Conservation (phyloP, 2,329 filamentous ascomycete species). For the Aspergillus sojae region DNA sequence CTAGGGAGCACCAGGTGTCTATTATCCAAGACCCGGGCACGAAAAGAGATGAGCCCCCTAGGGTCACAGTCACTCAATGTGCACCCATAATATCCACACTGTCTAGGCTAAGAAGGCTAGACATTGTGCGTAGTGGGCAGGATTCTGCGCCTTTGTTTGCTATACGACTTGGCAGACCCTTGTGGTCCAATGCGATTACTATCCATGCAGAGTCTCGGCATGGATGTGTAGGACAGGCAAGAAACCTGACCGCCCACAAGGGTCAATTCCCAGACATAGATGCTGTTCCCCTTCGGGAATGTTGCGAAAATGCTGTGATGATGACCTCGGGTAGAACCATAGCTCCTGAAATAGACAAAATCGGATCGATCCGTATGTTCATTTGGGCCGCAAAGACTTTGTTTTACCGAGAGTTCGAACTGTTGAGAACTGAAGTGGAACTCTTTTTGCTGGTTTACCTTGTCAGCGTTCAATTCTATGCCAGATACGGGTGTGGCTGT, state of each 20-base stretch:
- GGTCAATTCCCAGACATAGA: neutral
- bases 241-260: neutral
- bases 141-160: constrained; percentile 1
- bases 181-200: neutral
- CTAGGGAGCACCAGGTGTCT: neutral
- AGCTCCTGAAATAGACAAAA: neutral
- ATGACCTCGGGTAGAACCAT: neutral
- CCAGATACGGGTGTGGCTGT: neutral
- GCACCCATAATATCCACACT: neutral
- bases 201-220: neutral
- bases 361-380: neutral
- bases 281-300: neutral
- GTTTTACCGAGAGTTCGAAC: neutral
- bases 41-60: neutral
- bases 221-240: neutral
- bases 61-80: neutral
- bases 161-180: neutral
- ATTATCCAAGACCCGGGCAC: neutral
- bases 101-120: neutral
- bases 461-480: neutral
- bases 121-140: neutral
- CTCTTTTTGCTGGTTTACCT: neutral
- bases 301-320: neutral
- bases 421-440: neutral
- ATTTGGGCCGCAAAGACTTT: neutral